A percentile compares a stretch with the other conserved stretches of the same genome.
Conservation (phyloP, 2,329 filamentous ascomycete species). For the Cercospora berteroae region DNA sequence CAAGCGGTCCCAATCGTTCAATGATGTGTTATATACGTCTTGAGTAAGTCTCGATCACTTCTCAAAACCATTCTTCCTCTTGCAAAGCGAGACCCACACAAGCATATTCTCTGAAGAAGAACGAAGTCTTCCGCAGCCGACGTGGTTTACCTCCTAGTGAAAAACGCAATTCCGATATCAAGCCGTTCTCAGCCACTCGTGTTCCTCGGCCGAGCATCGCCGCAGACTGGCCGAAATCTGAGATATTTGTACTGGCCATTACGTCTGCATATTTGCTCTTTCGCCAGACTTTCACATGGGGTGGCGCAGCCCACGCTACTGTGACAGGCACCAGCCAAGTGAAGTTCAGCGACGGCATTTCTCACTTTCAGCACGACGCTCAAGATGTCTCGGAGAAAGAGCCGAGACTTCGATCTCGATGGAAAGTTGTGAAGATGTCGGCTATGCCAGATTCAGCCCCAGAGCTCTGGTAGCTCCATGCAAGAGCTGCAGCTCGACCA, state of each 20-base stretch:
- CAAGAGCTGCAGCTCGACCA: neutral
- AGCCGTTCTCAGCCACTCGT: neutral
- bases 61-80: too few species aligned
- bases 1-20: too few species aligned
- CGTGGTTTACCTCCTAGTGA: neutral
- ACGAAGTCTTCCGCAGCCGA: neutral
- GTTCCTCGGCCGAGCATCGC: neutral
- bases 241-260: neutral
- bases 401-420: neutral
- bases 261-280: neutral
- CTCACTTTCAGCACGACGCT: neutral
- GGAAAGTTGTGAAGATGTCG: neutral
- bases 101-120: too few species aligned
- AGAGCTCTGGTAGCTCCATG: constrained; percentile 1
- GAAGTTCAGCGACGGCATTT: neutral
- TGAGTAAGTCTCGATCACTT: too few species aligned
- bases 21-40: too few species aligned
- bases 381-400: neutral
- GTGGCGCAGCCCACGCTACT: neutral
- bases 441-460: neutral
- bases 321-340: neutral
- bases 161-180: neutral
- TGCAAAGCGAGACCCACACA: too few species aligned
- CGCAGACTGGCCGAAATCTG: neutral
- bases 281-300: neutral